phyloP scores from a whole-genome alignment of 202 grass and related monocot species.

The Elaeis oleifera region DNA sequence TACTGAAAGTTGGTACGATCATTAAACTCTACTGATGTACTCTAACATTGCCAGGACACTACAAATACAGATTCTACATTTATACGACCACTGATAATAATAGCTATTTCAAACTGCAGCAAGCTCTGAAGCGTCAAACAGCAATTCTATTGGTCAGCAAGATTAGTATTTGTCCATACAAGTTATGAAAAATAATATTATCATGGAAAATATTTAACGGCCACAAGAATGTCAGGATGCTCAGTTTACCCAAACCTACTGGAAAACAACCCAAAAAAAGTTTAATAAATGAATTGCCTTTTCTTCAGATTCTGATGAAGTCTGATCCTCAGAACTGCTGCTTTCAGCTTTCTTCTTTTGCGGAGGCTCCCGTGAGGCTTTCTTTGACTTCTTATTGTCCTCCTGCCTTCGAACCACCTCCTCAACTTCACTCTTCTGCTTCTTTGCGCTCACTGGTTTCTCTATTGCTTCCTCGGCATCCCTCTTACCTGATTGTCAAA shows the following conservation, averaged over 20 bases:
- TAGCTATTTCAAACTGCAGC: too few species aligned
- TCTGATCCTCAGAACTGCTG: constrained; percentile 55
- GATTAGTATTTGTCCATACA: too few species aligned
- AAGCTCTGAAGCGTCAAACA: too few species aligned
- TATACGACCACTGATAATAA: too few species aligned
- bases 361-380: constrained; percentile 31
- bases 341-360: constrained; percentile 40
- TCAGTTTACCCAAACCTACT: not conserved
- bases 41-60: too few species aligned
- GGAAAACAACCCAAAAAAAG: not conserved
- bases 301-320: constrained; percentile 54
- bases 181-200: too few species aligned
- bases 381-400: constrained; percentile 37
- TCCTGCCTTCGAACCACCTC: constrained; percentile 18
- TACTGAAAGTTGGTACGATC: too few species aligned
- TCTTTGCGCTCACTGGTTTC: constrained; percentile 53
- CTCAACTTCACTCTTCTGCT: constrained; percentile 44
- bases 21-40: too few species aligned
- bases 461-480: constrained; percentile 47
- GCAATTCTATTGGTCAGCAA: too few species aligned
- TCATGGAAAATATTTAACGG: too few species aligned
- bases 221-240: too few species aligned
- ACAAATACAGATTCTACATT: too few species aligned
- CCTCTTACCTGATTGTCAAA: constrained; percentile 30
- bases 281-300: constrained; percentile 26